Conservation (phyloP, 2,329 filamentous ascomycete species). For the Fusarium begoniae region DNA sequence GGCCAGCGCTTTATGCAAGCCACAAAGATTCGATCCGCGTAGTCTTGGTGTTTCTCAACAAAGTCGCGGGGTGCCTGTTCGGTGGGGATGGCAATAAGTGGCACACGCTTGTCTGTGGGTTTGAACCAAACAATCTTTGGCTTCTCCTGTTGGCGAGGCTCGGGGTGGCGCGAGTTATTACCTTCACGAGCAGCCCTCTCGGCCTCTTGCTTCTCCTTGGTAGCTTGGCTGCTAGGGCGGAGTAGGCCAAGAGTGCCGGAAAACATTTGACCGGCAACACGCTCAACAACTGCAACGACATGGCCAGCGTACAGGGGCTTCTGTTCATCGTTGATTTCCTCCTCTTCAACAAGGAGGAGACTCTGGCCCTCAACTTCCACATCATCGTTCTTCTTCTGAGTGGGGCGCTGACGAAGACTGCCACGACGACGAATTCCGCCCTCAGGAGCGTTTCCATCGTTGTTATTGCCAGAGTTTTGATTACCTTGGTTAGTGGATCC, state of each 20-base stretch:
- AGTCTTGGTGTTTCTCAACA: constrained; percentile 97
- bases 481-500: constrained; percentile 78
- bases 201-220: constrained; percentile 99
- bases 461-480: constrained; percentile 68
- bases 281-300: constrained; percentile 96
- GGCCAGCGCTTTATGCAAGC: constrained; percentile 99
- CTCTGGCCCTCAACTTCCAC: constrained; percentile 99
- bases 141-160: constrained; percentile 86
- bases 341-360: constrained; percentile 94
- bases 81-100: constrained; percentile 96
- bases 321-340: constrained; percentile 98
- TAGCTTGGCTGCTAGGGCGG: constrained; percentile 96
- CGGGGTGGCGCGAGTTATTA: constrained; percentile 73
- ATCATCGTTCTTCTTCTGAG: constrained; percentile 99
- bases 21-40: constrained; percentile 97
- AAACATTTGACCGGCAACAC: constrained; percentile 98
- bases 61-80: constrained; percentile 98
- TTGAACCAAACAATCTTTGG: constrained; percentile 99
- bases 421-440: constrained; percentile 91
- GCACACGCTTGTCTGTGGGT: constrained; percentile 98
- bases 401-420: constrained; percentile 94
- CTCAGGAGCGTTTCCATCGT: constrained; percentile 72
- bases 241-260: constrained; percentile 94
- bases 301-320: constrained; percentile 98
- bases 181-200: constrained; percentile 93